Evolutionary conservation across 441 rosid genomes (phyloP).

Genomic region (Adansonia gregorii): DNA sequence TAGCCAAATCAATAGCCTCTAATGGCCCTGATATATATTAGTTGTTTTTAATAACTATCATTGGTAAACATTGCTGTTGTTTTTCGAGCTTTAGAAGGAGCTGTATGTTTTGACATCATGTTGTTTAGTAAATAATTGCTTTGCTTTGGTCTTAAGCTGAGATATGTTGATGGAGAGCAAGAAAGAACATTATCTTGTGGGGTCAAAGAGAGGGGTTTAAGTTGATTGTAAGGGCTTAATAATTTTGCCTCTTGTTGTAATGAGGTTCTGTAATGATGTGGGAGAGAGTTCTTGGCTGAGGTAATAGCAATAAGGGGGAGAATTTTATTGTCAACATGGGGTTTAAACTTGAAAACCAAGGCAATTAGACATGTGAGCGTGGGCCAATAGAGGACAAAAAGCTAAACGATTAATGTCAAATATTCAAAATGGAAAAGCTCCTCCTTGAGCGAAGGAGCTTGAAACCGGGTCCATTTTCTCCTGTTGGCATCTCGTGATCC

Average conservation of each 20-base stretch:
- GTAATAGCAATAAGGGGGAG: not conserved
- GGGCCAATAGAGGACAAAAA: not conserved
- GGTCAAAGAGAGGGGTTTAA: slow-evolving; percentile 4
- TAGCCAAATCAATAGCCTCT: not conserved
- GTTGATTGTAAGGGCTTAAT: slow-evolving; percentile 12
- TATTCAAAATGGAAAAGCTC: slow-evolving; percentile 53
- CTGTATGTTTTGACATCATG: not conserved
- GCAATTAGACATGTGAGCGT: not conserved
- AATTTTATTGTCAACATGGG: slow-evolving; percentile 9
- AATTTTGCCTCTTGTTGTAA: slow-evolving; percentile 4
- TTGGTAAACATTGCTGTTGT: not conserved
- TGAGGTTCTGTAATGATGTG: slow-evolving; percentile 11
- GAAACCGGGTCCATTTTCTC: slow-evolving; percentile 57
- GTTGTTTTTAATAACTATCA: too few relatives aligned
- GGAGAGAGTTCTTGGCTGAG: not conserved
- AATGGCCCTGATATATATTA: not conserved
- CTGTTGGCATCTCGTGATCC: slow-evolving; percentile 68
- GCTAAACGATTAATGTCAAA: slow-evolving; percentile 2
- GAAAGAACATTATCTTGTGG: slow-evolving; percentile 22
- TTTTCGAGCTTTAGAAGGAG: not conserved
- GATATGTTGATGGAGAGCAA: not conserved
- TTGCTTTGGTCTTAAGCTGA: not conserved
- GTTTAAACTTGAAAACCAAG: slow-evolving; percentile 12
- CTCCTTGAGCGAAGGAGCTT: slow-evolving; percentile 76
- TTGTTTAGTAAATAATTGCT: not conserved